Percentiles rank a stretch among this genome's conserved stretches.
phyloP scores from a whole-genome alignment of 1,139 yeast genomes.

The Yamadazyma sp. region DNA sequence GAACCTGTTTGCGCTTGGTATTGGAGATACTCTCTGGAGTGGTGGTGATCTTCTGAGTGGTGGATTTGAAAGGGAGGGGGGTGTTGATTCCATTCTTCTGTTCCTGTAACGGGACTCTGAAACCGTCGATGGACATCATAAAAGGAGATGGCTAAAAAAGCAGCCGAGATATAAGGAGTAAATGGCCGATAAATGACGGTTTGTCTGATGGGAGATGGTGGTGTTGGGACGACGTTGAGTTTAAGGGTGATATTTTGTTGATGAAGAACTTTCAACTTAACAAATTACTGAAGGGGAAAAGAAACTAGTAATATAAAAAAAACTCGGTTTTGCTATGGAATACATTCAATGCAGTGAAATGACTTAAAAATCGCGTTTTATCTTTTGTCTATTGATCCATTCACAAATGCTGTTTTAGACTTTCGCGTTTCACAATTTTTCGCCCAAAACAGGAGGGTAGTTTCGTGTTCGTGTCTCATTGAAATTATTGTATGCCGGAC shows the following conservation, averaged over 20 bases:
- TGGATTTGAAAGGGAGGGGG: constrained; percentile 13
- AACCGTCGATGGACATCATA: constrained; percentile 16
- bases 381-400: constrained; percentile 4
- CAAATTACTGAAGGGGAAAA: background rate
- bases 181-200: background rate
- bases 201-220: background rate
- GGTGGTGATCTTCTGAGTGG: constrained; percentile 28
- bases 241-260: no score
- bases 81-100: constrained; percentile 17
- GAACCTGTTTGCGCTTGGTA: constrained; percentile 8
- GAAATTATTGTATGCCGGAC: constrained; percentile 1
- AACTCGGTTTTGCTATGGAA: background rate
- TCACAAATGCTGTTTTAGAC: background rate
- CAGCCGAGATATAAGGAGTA: background rate
- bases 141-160: background rate
- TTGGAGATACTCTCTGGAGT: constrained; percentile 32
- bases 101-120: constrained; percentile 19
- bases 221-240: background rate
- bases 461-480: constrained; percentile 5
- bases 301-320: constrained; percentile 2
- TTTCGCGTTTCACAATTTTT: constrained; percentile 2
- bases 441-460: background rate
- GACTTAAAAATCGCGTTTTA: constrained; percentile 5
- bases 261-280: background rate
- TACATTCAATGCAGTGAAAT: background rate